Percentiles rank a stretch among this genome's conserved stretches.
These are phyloP conservation scores for Hypomyces rosellus DNA, from an alignment of 2,329 filamentous ascomycete genomes.

Conservation along the genomic window DNA sequence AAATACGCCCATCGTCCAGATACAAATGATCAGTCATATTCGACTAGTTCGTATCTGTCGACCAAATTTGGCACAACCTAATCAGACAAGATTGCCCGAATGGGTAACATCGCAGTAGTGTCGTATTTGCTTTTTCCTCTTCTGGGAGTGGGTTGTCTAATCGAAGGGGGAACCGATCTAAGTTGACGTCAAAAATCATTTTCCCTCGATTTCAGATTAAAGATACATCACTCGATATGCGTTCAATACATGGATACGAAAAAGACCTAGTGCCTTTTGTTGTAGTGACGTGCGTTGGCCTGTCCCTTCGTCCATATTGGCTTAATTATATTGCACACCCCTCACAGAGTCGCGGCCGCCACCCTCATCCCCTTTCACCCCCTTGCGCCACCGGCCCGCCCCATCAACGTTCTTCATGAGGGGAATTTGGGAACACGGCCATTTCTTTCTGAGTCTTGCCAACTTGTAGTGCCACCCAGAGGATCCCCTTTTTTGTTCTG, in stretches of 20 bases:
- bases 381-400: conserved; percentile 2
- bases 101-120: not conserved
- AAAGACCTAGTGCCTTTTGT: no score
- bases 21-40: not conserved
- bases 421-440: conserved; percentile 1
- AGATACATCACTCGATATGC: no score
- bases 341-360: no score
- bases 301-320: not conserved
- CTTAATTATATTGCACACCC: no score
- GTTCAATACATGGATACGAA: no score
- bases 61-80: not conserved
- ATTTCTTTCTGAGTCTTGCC: not conserved
- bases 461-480: not conserved
- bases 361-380: not conserved
- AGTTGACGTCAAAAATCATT: no score
- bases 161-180: no score
- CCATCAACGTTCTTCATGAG: conserved; percentile 5
- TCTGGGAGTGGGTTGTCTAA: not conserved
- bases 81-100: not conserved
- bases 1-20: not conserved
- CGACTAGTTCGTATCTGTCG: not conserved
- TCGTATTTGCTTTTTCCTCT: not conserved
- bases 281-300: no score
- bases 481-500: not conserved
- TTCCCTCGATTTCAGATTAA: no score